These are phyloP conservation scores for Calonectria henricotiae DNA, from an alignment of 2,329 filamentous ascomycete species.

Conservation along the genomic window DNA sequence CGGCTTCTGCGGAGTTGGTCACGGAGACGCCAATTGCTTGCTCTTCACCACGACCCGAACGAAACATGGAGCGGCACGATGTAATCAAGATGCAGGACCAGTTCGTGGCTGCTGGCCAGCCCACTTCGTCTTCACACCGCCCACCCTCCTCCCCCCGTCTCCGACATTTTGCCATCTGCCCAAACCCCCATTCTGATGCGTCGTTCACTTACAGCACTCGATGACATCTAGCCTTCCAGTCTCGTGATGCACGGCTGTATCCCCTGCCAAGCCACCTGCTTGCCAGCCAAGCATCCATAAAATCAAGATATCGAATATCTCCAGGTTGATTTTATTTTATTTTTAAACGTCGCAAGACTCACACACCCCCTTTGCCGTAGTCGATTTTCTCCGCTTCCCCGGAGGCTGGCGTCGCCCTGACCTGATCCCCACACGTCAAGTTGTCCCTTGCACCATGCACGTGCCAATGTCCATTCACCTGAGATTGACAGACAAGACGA, in stretches of 20 bases:
- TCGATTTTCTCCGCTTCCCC: constrained; percentile 35
- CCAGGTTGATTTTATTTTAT: not conserved
- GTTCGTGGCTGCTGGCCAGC: constrained; percentile 19
- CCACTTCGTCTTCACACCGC: constrained; percentile 24
- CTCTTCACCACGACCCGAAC: not conserved
- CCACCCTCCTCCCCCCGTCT: constrained; percentile 4
- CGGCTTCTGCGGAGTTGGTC: not conserved
- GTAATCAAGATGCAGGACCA: constrained; percentile 11
- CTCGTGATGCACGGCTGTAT: not conserved
- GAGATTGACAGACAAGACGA: constrained; percentile 1
- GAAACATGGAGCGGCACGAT: not conserved
- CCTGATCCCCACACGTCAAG: constrained; percentile 25
- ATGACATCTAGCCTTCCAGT: constrained; percentile 1
- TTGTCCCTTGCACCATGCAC: constrained; percentile 13
- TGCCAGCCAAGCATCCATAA: constrained; percentile 3
- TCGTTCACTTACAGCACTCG: constrained; percentile 11
- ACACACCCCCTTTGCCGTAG: constrained; percentile 24
- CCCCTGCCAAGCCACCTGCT: constrained; percentile 12
- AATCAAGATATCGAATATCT: constrained; percentile 3
- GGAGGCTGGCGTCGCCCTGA: constrained; percentile 26
- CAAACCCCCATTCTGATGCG: constrained; percentile 1
- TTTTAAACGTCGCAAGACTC: constrained; percentile 9
- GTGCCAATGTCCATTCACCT: constrained; percentile 18
- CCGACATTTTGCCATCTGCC: constrained; percentile 15
- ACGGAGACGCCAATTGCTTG: not conserved